Conservation (phyloP, 768 basidiomycete species). For the Amanita thiersii region DNA sequence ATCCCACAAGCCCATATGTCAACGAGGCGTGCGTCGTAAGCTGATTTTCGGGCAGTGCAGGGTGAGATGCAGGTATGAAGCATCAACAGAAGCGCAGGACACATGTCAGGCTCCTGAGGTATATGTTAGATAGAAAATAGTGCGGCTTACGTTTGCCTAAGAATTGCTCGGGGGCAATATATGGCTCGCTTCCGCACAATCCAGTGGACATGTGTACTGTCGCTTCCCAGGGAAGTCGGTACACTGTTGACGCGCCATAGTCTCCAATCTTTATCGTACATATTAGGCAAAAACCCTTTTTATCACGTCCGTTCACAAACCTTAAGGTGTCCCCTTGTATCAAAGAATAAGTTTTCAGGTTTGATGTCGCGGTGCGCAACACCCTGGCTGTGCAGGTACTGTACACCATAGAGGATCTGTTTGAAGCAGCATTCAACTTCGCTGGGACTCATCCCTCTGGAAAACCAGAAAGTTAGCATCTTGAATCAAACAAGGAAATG, state of each 20-base stretch:
- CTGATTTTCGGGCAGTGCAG: slow-evolving; percentile 28
- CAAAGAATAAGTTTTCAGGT: slow-evolving; percentile 95
- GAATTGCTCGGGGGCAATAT: slow-evolving; percentile 98
- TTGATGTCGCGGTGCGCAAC: slow-evolving; percentile 98
- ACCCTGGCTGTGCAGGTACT: slow-evolving; percentile 92
- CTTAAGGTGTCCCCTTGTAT: slow-evolving; percentile 89
- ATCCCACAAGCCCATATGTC: slow-evolving; percentile 97
- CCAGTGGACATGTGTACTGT: slow-evolving; percentile 97
- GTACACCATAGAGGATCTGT: slow-evolving; percentile 84
- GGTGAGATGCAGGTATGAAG: background rate
- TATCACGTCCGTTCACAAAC: slow-evolving; percentile 29
- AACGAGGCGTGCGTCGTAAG: slow-evolving; percentile 94
- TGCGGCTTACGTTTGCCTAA: slow-evolving; percentile 83
- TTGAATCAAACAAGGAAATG: slow-evolving; percentile 4
- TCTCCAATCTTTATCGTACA: slow-evolving; percentile 72
- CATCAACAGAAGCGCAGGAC: slow-evolving; percentile 17
- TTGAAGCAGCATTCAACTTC: slow-evolving; percentile 98
- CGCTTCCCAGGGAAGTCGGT: slow-evolving; percentile 95
- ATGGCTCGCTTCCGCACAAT: slow-evolving; percentile 95
- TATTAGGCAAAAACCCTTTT: slow-evolving; percentile 1
- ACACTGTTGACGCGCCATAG: slow-evolving; percentile 98
- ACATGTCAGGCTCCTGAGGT: slow-evolving; percentile 27
- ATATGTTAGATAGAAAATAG: slow-evolving; percentile 18
- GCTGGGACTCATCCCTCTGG: slow-evolving; percentile 67
- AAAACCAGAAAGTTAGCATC: slow-evolving; percentile 1